Evolutionary conservation across 495 filamentous ascomycete species (phyloP), one percentile per base, ranked within the genome.

Genomic region (Xylaria intraflava): DNA sequence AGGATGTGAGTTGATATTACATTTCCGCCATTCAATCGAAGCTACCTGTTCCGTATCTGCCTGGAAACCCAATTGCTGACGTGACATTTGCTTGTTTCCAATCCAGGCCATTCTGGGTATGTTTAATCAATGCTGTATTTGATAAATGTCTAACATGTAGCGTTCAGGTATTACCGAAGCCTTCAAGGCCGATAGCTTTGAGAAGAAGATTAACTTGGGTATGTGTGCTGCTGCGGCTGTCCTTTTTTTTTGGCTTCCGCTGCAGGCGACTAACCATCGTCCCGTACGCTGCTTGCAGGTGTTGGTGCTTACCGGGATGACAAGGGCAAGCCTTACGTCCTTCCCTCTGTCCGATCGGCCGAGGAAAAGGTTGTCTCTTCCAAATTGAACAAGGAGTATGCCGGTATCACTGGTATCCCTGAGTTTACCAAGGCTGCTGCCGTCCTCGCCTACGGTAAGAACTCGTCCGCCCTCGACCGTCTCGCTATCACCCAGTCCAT

Each of bases 201-300:
- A 83, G 49, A 79, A 92, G 73, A 98, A 98, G 83, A 96, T 97
- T 78, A 97, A 96, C 76, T 80, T 98, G 49, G 91, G 90, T 84
- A 81, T 76, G 70, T 31, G 8, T 38, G 10, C 45, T 74, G 69
- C 46, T 72, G 68, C 10, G 2, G n/a, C n/a, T n/a, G n/a, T n/a
- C n/a, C n/a, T n/a, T 16, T 38, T 38, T 0, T 17, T 8, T 29
- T 12, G 2, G 23, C 39, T 19, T 44, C 14, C 11, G 22, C 22
- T 31, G 14, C 17, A 29, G 8, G 17, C 35, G 44, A 60, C 68
- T 72, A 56, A 72, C 27, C 60, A 40, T 6, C 12, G 2, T 4
- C 26, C 38, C 26, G 41, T 23, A 10, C 4, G 51, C 11, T 47
- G 44, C 40, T 23, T 59, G 10, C 57, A 87, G 84, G 86, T 67